These are phyloP conservation scores for Claviceps arundinis DNA, from an alignment of 2,329 filamentous ascomycete species.

Conservation along the genomic window DNA sequence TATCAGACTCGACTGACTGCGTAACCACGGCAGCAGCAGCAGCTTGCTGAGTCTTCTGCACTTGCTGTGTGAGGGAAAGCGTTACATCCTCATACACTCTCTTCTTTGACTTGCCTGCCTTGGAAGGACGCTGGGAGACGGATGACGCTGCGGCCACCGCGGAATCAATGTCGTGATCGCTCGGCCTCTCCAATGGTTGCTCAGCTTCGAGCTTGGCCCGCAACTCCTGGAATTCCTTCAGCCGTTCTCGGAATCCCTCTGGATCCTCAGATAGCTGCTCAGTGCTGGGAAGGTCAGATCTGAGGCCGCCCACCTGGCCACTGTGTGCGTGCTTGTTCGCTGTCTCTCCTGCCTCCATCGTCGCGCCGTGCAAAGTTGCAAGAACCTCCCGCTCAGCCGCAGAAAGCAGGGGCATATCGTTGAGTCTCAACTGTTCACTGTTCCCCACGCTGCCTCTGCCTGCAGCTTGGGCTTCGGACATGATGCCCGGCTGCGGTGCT, in stretches of 20 bases:
- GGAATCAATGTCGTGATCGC: neutral
- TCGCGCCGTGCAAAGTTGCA: conserved; percentile 20
- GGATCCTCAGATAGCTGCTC: conserved; percentile 39
- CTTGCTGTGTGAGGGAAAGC: conserved; percentile 69
- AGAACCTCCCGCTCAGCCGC: conserved; percentile 40
- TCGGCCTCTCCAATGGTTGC: conserved; percentile 16
- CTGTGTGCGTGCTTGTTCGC: conserved; percentile 8
- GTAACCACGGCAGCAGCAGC: conserved; percentile 25
- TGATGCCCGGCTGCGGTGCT: conserved; percentile 32
- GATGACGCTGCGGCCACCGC: neutral
- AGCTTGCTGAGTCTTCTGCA: conserved; percentile 55
- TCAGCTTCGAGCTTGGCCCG: conserved; percentile 57
- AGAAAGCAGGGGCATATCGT: conserved; percentile 58
- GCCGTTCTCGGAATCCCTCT: conserved; percentile 53
- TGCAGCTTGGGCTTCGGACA: conserved; percentile 48
- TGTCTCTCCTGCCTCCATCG: neutral
- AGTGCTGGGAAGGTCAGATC: conserved; percentile 34
- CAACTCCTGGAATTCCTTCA: conserved; percentile 73
- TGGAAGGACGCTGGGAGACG: conserved; percentile 5
- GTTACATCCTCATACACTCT: conserved; percentile 19
- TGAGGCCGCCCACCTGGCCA: conserved; percentile 23
- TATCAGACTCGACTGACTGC: conserved; percentile 41
- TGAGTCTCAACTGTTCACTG: conserved; percentile 49
- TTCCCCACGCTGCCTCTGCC: conserved; percentile 17
- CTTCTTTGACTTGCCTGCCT: conserved; percentile 15